Conservation (phyloP, 2,329 filamentous ascomycete species). For the Xylariales sp. region DNA sequence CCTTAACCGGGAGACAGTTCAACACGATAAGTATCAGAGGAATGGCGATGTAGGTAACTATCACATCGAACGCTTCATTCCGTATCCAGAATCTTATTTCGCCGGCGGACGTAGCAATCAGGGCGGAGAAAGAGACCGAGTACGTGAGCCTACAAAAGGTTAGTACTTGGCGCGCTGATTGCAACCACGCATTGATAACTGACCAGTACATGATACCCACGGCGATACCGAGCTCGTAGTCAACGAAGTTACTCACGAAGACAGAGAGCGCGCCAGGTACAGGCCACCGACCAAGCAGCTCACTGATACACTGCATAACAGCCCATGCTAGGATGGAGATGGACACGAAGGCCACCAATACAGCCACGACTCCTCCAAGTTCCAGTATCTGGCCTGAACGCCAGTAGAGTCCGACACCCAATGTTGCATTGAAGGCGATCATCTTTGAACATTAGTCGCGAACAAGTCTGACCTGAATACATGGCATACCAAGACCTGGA, state of each 20-base stretch:
- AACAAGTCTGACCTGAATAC: too few species aligned
- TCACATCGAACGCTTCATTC: not conserved
- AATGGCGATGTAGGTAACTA: not conserved
- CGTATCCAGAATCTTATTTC: constrained; percentile 3
- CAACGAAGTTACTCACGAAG: not conserved
- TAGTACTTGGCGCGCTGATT: not conserved
- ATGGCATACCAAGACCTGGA: too few species aligned
- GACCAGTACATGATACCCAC: not conserved
- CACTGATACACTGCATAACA: not conserved
- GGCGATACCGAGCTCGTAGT: not conserved
- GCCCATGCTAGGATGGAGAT: not conserved
- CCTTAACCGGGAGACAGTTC: constrained; percentile 1
- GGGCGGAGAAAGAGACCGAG: not conserved
- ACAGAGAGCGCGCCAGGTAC: not conserved
- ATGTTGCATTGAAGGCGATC: too few species aligned
- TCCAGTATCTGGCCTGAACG: not conserved
- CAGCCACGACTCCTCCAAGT: not conserved
- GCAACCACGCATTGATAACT: not conserved
- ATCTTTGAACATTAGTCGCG: too few species aligned
- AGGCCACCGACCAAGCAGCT: constrained; percentile 3
- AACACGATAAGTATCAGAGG: not conserved
- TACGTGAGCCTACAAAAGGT: not conserved
- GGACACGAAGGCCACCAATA: not conserved
- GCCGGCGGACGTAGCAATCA: not conserved
- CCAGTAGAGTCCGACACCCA: not conserved